Evolutionary conservation across 495 filamentous ascomycete genomes (phyloP).

Genomic region (Xylaria intraflava): DNA sequence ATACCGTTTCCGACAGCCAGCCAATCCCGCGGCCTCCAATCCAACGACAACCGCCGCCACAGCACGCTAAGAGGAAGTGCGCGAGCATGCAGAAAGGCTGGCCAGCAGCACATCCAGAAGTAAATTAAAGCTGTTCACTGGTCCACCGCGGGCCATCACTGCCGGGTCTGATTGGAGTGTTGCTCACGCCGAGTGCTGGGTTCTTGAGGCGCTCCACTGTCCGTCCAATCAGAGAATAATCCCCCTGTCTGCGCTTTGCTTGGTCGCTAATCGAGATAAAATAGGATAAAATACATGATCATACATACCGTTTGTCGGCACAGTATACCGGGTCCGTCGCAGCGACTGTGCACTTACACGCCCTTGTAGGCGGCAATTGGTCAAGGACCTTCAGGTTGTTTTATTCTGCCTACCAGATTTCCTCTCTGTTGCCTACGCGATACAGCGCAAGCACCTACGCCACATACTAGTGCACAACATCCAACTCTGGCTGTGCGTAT

Average conservation of each 20-base stretch:
- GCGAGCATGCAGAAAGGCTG: background rate
- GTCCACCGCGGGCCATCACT: conserved; percentile 10
- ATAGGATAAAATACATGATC: too few species aligned
- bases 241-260: background rate
- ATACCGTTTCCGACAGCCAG: conserved; percentile 1
- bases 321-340: too few species aligned
- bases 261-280: background rate
- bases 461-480: background rate
- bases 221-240: background rate
- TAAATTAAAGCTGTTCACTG: background rate
- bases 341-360: too few species aligned
- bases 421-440: too few species aligned
- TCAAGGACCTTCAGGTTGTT: too few species aligned
- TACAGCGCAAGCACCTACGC: too few species aligned
- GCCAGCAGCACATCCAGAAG: background rate
- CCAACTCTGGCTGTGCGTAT: too few species aligned
- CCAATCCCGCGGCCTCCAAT: conserved; percentile 7
- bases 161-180: background rate
- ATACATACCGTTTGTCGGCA: too few species aligned
- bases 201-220: conserved; percentile 9
- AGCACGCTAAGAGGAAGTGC: background rate
- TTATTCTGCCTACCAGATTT: too few species aligned
- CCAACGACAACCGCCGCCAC: background rate
- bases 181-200: conserved; percentile 7
- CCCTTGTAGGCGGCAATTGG: too few species aligned